Conservation (phyloP, 192 early-diverging fungal genomes). For the Umbelopsis ramanniana region DNA sequence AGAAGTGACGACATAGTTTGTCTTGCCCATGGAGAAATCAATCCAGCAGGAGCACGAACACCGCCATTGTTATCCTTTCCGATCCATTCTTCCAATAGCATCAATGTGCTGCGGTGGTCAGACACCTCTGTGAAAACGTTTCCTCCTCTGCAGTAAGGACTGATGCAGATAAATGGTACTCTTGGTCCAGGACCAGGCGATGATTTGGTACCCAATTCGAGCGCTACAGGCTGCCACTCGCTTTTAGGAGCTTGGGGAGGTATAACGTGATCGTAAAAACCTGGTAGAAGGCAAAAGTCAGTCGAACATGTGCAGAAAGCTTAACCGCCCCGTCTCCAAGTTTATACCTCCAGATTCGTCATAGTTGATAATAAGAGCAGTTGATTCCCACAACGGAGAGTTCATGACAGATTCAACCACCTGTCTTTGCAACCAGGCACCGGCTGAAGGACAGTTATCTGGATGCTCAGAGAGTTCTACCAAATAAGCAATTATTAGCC, state of each 20-base stretch:
- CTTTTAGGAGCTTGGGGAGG: conserved; percentile 18
- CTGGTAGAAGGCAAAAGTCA: background rate
- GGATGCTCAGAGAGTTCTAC: conserved; percentile 24
- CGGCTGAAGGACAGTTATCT: conserved; percentile 23
- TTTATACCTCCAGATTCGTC: conserved; percentile 22
- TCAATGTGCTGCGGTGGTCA: conserved; percentile 27
- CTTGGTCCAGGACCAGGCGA: conserved; percentile 12
- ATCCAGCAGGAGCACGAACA: conserved; percentile 12
- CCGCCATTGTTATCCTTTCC: conserved; percentile 19
- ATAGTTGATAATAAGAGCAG: conserved; percentile 29
- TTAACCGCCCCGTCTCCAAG: too few species aligned
- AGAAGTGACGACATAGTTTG: conserved; percentile 9
- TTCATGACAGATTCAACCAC: conserved; percentile 19
- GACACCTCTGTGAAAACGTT: conserved; percentile 26
- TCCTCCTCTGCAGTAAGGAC: conserved; percentile 30
- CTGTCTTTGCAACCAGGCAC: conserved; percentile 25
- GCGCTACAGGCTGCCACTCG: background rate
- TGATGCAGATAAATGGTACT: conserved; percentile 27
- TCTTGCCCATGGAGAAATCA: conserved; percentile 24
- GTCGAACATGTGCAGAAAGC: too few species aligned
- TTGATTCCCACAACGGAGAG: conserved; percentile 5
- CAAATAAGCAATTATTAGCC: background rate
- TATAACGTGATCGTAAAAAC: conserved; percentile 23
- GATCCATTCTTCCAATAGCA: conserved; percentile 32
- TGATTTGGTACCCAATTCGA: background rate